These are phyloP conservation scores for Corylus avellana DNA, from an alignment of 306 rosid species.

Conservation along the genomic window DNA sequence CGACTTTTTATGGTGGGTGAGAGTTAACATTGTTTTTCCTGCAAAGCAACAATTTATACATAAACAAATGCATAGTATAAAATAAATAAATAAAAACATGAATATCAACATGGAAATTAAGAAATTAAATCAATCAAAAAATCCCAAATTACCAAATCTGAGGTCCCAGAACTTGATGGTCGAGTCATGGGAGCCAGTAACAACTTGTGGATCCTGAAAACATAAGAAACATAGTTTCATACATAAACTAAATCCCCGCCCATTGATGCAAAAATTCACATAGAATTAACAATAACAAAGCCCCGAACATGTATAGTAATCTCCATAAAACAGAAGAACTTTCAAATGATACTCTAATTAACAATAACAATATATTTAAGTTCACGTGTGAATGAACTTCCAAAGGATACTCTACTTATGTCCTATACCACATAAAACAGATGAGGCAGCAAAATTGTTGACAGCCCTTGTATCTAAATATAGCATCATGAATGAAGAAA, in stretches of 20 bases:
- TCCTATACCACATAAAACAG: not conserved
- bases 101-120: not conserved
- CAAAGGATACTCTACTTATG: too few relatives aligned
- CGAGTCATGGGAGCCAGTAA: conserved; percentile 94
- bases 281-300: not conserved
- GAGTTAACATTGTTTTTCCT: conserved; percentile 92
- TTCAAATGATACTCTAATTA: not conserved
- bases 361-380: not conserved
- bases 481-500: not conserved
- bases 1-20: conserved; percentile 95
- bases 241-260: not conserved
- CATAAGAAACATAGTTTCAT: conserved; percentile 16
- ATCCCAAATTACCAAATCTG: conserved; percentile 72
- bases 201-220: conserved; percentile 94
- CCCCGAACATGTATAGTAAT: too few relatives aligned
- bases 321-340: too few relatives aligned
- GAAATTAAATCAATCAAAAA: not conserved
- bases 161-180: conserved; percentile 99
- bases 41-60: conserved; percentile 20
- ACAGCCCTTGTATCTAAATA: not conserved
- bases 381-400: not conserved
- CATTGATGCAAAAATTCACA: not conserved
- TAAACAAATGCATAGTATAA: not conserved
- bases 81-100: not conserved
- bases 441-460: not conserved